A percentile compares a stretch with the other conserved stretches of the same genome.
Conservation (phyloP, 2,329 filamentous ascomycete species). For the Colletotrichum musicola region DNA sequence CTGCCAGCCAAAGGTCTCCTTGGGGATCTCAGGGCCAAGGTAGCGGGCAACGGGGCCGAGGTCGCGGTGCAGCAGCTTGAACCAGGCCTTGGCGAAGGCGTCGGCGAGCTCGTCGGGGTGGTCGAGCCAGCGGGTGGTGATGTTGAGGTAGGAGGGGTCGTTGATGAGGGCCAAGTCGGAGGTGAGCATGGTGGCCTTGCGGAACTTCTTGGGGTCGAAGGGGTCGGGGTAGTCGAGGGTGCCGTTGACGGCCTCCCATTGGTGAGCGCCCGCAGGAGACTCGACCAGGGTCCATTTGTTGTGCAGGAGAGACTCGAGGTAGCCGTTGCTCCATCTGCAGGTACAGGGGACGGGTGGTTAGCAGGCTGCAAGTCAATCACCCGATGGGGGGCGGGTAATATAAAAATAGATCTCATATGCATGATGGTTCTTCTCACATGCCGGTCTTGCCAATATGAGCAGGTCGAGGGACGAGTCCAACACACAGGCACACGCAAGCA, state of each 20-base stretch:
- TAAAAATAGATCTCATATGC: slow-evolving; percentile 29
- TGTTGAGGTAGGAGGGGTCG: slow-evolving; percentile 81
- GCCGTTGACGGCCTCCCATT: slow-evolving; percentile 80
- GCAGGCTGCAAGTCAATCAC: slow-evolving; percentile 32
- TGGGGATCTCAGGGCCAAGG: slow-evolving; percentile 80
- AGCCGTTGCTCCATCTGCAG: slow-evolving; percentile 75
- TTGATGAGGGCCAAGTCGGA: slow-evolving; percentile 79
- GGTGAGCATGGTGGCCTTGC: slow-evolving; percentile 81
- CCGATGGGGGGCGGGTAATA: not conserved
- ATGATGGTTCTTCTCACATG: slow-evolving; percentile 13
- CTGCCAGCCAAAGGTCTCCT: slow-evolving; percentile 79
- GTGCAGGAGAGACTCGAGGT: slow-evolving; percentile 81
- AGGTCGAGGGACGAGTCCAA: not conserved
- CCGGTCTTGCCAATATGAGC: not conserved
- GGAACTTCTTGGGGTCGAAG: slow-evolving; percentile 78
- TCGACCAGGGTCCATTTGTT: slow-evolving; percentile 83
- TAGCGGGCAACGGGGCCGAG: slow-evolving; percentile 79
- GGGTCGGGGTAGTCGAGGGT: slow-evolving; percentile 78
- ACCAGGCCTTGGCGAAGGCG: slow-evolving; percentile 81
- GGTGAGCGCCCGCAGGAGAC: slow-evolving; percentile 81
- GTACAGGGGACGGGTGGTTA: slow-evolving; percentile 27
- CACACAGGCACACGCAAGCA: not conserved
- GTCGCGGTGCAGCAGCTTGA: slow-evolving; percentile 86
- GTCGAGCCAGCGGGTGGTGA: slow-evolving; percentile 76
- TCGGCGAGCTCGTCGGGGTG: slow-evolving; percentile 77